Base-by-base conservation (phyloP, 192 early-diverging fungal genomes). In the Backusella luteola region DNA sequence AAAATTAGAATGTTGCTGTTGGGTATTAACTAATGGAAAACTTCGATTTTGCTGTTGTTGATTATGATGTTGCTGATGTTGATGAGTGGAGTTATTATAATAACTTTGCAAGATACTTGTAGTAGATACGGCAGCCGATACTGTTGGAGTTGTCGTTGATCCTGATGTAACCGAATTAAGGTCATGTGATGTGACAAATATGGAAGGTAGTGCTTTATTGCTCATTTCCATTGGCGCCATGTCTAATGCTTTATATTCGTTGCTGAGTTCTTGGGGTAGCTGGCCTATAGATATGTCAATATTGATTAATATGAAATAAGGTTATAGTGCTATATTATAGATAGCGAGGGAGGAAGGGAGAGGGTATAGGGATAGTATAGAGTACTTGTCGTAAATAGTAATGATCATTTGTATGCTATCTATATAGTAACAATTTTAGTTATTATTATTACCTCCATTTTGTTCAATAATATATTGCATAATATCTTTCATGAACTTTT, bases 401-500 rank as follows among this genome's bases (percentile, higher is more conserved):
- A 26, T 63, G 56, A 63, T 63, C 56, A 63, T 63, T 26, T 63
- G 26, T 63, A 59, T 17, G 6, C 17, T 49, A 49, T 49, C 17
- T 19, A 49, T 49, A 49, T 5, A 19, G 6, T 19, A 49, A 49
- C 42, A 44, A 5, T 17, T 17, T 12, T 44, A 44, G 19, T 17
- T 14, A 29, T 46, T 32, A 14, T 21, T 9, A 29, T 46, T 32
- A 46, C 70, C 70, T 63, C 86, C 86, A 41, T 81, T 77, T 42
- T 81, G 78, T 74, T 77, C 75, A 63, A 81, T 79, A 71, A 94
- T 84, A 73, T 87, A 85, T 15, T 88, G 84, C 74, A 94, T 89
- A 79, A 95, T 82, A 66, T 84, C 85, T 73, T 90, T 89, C 42
- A 94, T 84, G 34, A 91, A 73, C 53, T 81, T 83, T 80, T 93